These are phyloP conservation scores for Malus hybrid DNA, from an alignment of 331 rosid species.

Conservation along the genomic window DNA sequence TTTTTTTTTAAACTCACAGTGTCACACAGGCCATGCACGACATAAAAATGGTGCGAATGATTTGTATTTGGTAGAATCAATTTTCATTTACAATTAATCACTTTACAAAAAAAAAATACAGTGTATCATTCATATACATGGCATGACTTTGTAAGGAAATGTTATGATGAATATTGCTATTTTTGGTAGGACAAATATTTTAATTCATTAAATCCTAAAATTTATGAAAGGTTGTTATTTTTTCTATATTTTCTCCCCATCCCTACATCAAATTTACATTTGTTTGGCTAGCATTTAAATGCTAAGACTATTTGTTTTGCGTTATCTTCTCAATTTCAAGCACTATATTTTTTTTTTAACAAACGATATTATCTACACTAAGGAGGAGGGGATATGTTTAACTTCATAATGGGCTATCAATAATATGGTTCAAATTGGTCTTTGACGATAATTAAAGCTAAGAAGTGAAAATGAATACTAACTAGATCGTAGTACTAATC, in stretches of 20 bases:
- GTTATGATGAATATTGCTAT: not conserved
- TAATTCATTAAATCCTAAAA: not conserved
- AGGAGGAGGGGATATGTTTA: accelerated
- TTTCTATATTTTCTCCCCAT: not conserved
- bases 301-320: not conserved
- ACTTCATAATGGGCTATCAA: no score
- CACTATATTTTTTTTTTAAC: no score
- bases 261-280: not conserved
- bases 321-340: not conserved
- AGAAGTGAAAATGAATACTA: no score
- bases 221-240: not conserved
- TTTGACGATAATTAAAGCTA: accelerated
- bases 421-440: no score
- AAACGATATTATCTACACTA: no score
- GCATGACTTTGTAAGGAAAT: not conserved
- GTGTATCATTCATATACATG: not conserved
- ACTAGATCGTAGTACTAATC: no score
- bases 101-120: no score
- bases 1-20: no score
- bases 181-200: not conserved
- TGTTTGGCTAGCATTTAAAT: not conserved
- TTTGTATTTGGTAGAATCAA: not conserved
- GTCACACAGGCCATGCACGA: accelerated
- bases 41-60: no score
- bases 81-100: not conserved